Base-by-base conservation (phyloP, 768 basidiomycete species). In the Boletus sensibilis region DNA sequence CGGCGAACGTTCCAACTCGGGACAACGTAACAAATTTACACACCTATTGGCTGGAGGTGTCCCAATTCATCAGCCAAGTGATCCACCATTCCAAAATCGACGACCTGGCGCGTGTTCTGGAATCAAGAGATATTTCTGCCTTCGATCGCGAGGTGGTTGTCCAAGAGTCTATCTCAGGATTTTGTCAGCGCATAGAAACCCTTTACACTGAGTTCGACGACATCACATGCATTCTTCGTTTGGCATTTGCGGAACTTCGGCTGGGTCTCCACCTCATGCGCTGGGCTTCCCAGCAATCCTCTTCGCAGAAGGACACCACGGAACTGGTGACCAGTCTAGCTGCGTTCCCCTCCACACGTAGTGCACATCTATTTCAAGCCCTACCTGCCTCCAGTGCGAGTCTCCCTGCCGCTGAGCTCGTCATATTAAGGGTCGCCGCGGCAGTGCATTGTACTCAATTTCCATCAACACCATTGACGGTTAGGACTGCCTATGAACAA, bases 101-200 rank as follows among this genome's bases (percentile, higher is more conserved):
- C 40, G 68, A 77, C 12, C 73, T 96, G 14, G 58, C 77, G 0
- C 49, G 53, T 21, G 64, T 68, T 13, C 68, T 85, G n/a, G 61
- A 70, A 50, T 60, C 64, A 7, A 66, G 72, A 20, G 75, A 79
- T 8, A 41, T 67, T 5, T 71, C 74, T 53, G 79, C 80, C 20
- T 41, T 63, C 6, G 69, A 77, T 37, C 84, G 85, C 20, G 92
- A 94, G 72, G 73, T 79, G 42, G 85, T 90, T 39, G 67, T 91
- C 27, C 94, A 97, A 68, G 83, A 87, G 41, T 89, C 92, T 4
- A 81, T 95, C 44, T 74, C 81, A 2, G 87, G 89, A 8, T 95
- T 98, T 66, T 73, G 79, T 37, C 88, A 85, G 47, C 84, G 96
- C 11, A 72, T 97, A 53, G 78, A 81, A 46, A 72, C 75, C 2